Percentiles rank a stretch among this genome's conserved stretches.
Conservation (phyloP, 2,329 filamentous ascomycete genomes). For the Fusarium sp. region DNA sequence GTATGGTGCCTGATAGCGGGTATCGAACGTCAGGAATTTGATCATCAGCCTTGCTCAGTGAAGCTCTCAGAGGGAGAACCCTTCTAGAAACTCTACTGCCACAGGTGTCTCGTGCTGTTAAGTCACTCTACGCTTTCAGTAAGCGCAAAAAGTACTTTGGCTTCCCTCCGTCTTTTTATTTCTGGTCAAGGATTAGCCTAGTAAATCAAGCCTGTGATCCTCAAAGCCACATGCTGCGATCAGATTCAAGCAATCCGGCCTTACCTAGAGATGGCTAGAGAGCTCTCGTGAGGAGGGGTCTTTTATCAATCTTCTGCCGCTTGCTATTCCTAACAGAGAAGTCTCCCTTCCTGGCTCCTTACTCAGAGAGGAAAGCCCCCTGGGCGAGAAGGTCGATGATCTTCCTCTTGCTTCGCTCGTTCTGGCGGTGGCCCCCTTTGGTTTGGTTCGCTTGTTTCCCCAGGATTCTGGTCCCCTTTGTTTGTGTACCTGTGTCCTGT, state of each 20-base stretch:
- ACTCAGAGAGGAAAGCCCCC: constrained; percentile 32
- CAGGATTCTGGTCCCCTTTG: constrained; percentile 21
- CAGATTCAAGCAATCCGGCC: constrained; percentile 41
- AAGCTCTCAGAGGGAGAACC: constrained; percentile 28
- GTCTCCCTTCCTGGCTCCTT: constrained; percentile 8
- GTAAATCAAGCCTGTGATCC: constrained; percentile 42
- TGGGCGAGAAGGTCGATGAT: constrained; percentile 30
- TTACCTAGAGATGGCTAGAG: constrained; percentile 39
- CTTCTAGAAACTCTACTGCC: constrained; percentile 37
- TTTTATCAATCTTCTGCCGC: constrained; percentile 39
- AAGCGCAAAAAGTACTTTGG: constrained; percentile 15
- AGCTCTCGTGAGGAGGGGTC: constrained; percentile 28
- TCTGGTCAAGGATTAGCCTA: constrained; percentile 39
- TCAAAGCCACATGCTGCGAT: constrained; percentile 46
- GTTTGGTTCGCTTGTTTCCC: constrained; percentile 21
- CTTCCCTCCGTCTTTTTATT: not conserved
- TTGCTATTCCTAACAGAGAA: constrained; percentile 42
- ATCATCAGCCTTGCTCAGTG: constrained; percentile 15
- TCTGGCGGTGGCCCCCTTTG: constrained; percentile 31
- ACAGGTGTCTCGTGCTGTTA: not conserved
- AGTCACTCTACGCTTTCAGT: constrained; percentile 15
- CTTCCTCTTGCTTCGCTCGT: constrained; percentile 37
- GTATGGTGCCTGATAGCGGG: constrained; percentile 6
- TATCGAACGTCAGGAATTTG: constrained; percentile 12
- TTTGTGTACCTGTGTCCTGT: not conserved